Evolutionary conservation across 352 stramenopile genomes (phyloP).

Genomic region (Sclerospora graminicola): DNA sequence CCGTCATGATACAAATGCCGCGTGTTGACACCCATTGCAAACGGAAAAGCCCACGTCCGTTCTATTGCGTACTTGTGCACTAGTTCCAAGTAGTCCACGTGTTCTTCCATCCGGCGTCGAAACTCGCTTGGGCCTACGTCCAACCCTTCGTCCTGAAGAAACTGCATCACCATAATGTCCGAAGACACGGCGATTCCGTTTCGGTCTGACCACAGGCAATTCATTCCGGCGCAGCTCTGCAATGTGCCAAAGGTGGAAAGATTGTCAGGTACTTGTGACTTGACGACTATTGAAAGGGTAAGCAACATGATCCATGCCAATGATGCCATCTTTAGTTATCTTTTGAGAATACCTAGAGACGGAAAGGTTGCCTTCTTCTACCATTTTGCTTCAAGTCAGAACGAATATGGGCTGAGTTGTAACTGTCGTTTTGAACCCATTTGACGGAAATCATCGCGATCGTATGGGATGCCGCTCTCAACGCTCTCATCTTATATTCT

Average conservation of each 20-base stretch:
- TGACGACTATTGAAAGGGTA: not conserved
- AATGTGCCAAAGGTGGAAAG: conserved; percentile 47
- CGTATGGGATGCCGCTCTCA: not conserved
- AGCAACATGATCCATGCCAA: conserved; percentile 3
- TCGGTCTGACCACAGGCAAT: conserved; percentile 49
- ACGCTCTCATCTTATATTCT: too few species aligned
- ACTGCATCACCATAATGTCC: conserved; percentile 46
- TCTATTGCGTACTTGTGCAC: conserved; percentile 36
- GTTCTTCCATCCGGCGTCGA: conserved; percentile 38
- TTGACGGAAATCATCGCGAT: too few species aligned
- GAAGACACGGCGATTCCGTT: conserved; percentile 23
- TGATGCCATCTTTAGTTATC: conserved; percentile 3
- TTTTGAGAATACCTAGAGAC: too few species aligned
- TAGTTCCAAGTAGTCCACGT: conserved; percentile 61
- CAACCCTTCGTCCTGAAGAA: conserved; percentile 35
- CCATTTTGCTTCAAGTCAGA: too few species aligned
- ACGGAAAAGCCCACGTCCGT: conserved; percentile 38
- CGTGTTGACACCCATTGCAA: conserved; percentile 54
- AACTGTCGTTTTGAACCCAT: too few species aligned
- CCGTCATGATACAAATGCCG: conserved; percentile 54
- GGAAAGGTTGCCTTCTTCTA: too few species aligned
- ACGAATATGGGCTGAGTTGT: too few species aligned
- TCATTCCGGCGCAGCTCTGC: conserved; percentile 24
- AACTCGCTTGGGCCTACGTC: conserved; percentile 23
- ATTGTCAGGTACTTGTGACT: conserved; percentile 2